Base-by-base conservation (phyloP, 1,284 basidiomycete genomes). In the Rhodotorula sp. region DNA sequence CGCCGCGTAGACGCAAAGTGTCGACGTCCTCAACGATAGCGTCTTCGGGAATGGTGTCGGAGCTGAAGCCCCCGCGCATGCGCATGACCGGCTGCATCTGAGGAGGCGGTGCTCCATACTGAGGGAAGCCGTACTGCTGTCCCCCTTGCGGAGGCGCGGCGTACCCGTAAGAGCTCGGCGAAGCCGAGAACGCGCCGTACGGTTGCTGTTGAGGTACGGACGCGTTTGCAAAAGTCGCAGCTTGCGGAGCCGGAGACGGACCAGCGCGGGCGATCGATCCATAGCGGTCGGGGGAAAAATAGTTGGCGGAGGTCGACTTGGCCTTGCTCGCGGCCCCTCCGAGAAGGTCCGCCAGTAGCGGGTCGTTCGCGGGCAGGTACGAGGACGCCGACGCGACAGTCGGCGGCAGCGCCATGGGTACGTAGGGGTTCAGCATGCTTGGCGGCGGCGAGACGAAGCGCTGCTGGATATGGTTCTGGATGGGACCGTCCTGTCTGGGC, bases 391-490 rank as follows among this genome's bases (percentile, higher is more conserved):
- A n/a, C 20, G 60, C 18, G 22, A 48, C 42, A 10, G 62, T 15
- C 1, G 64, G 44, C 26, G 59, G 53, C 0, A 33, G n/a, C 18
- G 45, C 26, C 33, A 67, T 48, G n/a, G 66, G 46, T 15, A 58
- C 60, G 60, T 71, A 71, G 22, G 69, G 66, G 51, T 67, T 71
- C 10, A 60, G 5, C 44, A 55, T 49, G 15, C 54, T 22, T 4
- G 69, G 69, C 2, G 69, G 69, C 1, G 69, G 69, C 20, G 69
- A 71, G 29, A 67, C 63, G 62, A 71, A 71, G 6, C 69, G 62
- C 51, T 71, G 69, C 30, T 71, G 69, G 37, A 71, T 71, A 60
- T 71, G 69, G 30, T 71, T 71, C 29, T 64, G 42, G 26, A 71
- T 55, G 7, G 66, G 69, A 18, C 69, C 69, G 49, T 67, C 60